These are phyloP conservation scores for Gonapodya prolifera DNA, from an alignment of 192 early-diverging fungal genomes.

Conservation along the genomic window DNA sequence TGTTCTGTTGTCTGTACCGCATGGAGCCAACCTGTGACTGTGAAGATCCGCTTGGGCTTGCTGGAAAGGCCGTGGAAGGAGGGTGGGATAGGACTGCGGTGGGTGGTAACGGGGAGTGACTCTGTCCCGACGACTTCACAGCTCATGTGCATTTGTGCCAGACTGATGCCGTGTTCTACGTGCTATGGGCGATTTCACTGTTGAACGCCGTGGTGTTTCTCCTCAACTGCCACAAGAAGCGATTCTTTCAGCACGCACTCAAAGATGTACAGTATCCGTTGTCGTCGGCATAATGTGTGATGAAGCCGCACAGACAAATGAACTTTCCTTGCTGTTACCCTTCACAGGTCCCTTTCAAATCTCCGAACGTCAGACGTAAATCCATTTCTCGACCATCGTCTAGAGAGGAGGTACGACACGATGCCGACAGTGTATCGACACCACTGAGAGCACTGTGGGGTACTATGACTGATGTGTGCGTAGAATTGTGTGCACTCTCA, in stretches of 20 bases:
- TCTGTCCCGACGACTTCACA: neutral
- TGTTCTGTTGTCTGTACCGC: neutral
- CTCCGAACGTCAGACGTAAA: neutral
- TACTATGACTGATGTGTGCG: no score
- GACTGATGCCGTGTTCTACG: neutral
- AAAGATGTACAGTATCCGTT: neutral
- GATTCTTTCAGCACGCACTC: neutral
- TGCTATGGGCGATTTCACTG: neutral
- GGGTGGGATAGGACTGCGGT: neutral
- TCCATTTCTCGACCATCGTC: neutral
- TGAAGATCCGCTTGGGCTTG: neutral
- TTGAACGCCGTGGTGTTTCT: neutral
- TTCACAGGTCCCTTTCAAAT: neutral
- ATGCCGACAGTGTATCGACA: no score
- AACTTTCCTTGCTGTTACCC: no score
- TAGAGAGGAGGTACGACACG: no score
- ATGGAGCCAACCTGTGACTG: neutral
- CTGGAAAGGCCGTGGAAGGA: neutral
- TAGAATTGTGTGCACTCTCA: no score
- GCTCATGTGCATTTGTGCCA: neutral
- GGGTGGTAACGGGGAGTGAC: neutral
- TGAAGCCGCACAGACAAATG: no score
- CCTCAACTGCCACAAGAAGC: neutral
- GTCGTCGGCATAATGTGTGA: no score
- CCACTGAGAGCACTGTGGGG: no score